Base-by-base conservation (phyloP, 2,329 filamentous ascomycete species). In the Colletotrichum siamense region DNA sequence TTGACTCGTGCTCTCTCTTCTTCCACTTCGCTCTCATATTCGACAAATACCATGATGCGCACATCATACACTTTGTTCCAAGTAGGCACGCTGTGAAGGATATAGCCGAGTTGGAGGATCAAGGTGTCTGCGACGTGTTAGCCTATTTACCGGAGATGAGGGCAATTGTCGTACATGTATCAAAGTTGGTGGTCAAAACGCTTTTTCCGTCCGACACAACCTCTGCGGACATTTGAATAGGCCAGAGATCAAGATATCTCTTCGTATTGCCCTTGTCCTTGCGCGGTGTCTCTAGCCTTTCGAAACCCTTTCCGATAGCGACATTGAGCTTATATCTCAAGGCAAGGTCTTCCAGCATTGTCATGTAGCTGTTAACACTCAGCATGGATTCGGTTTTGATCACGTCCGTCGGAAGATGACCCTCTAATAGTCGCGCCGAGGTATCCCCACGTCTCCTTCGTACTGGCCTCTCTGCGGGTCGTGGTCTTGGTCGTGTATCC, bases 191-290 rank as follows among this genome's bases (percentile, higher is more conserved):
- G 1, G 95, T 98, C 71, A 96, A 84, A 8, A 97, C 89, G 78
- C 89, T 92, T 81, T 92, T 91, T 2, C 89, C 90, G 78, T 94
- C 92, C 2, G 93, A 88, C 1, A 92, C 91, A 39, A 97, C 91
- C 80, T 96, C 95, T 2, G 95, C 95, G 8, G 95, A 96, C 95
- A 98, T 98, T 79, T 98, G 96, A 69, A 98, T 97, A 0, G 95
- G 95, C 95, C 95, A 98, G 6, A 98, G 86, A 81, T 98, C 95
- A 77, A 98, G 95, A 81, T 94, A 96, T 80, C 92, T 95, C 82
- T 96, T 96, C 6, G 87, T 87, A 69, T 93, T 91, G 22, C 83
- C 81, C 6, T 89, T 89, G 52, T 92, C 88, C 1, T 88, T 83
- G 24, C 91, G 88, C 1, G 95, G 95, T 0, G 95, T 91, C 81